Evolutionary conservation across 176 grass and related monocot genomes (phyloP), one percentile per base, ranked within the genome.

Genomic region (Otatea glauca): DNA sequence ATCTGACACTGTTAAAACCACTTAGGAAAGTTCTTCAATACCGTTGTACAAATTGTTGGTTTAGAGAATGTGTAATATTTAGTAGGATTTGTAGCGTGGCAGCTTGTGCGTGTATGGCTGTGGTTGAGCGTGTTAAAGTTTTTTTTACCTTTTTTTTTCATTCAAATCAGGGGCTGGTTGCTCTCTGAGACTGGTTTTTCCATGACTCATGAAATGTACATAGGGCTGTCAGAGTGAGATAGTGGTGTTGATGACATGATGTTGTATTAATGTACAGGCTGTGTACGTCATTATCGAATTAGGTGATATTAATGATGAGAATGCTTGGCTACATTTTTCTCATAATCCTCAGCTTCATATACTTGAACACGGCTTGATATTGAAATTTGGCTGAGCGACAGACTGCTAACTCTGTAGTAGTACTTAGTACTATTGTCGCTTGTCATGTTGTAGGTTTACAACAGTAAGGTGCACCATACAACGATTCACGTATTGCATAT

Each of bases 201-300:
- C 61, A 29, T 66, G 56, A 53, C 51, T 80, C 69, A 23, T 83
- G 61, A 87, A 87, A 64, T 91, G 81, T 87, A 87, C 70, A 87
- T 75, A 84, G 61, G 71, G 14, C 47, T 81, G 84, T 48, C 55
- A 25, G 72, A 54, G 71, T 60, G 67, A 48, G 55, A 58, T 53
- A 23, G 58, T 63, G 81, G 75, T 62, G 63, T 68, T 75, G 44
- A 3, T 73, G 70, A 49, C 47, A 29, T 87, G 62, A 39, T 48
- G 68, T 63, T 86, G 67, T 86, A 60, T 80, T 39, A 18, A 44
- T 68, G 15, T 72, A 79, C 79, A 79, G 27, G 39, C 43, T 72
- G 78, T 44, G 29, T 17, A 73, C 77, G 78, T 10, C n/a, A 66
- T 60, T 54, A 6, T 68, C n/a, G 60, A 51, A 34, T 9, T 49